A percentile compares a stretch with the other conserved stretches of the same genome.
Conservation (phyloP, 2,329 filamentous ascomycete genomes). For the Claviceps spartinae region DNA sequence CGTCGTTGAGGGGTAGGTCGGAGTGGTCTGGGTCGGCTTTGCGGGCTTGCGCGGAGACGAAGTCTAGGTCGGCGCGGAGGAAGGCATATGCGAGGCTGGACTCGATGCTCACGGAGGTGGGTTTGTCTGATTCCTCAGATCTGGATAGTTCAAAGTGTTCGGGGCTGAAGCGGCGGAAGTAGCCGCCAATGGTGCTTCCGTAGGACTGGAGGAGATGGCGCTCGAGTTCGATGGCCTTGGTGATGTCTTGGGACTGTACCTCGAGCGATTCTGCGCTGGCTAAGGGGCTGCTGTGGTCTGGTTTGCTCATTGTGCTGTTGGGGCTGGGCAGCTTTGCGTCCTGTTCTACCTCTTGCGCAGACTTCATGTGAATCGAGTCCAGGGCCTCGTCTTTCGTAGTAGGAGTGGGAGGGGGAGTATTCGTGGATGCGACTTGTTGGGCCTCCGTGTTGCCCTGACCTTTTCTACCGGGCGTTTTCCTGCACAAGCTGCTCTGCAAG, state of each 20-base stretch:
- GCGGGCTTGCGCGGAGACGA: conserved; percentile 74
- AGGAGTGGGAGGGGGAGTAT: neutral
- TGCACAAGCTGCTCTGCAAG: conserved; percentile 59
- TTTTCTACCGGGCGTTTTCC: conserved; percentile 17
- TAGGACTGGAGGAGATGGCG: conserved; percentile 61
- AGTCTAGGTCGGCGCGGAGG: conserved; percentile 85
- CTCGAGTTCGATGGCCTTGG: conserved; percentile 56
- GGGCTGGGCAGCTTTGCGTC: conserved; percentile 21
- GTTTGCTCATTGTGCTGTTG: conserved; percentile 19
- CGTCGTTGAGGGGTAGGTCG: conserved; percentile 69
- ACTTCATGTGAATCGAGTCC: conserved; percentile 33
- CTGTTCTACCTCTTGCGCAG: conserved; percentile 29
- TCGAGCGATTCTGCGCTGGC: conserved; percentile 30
- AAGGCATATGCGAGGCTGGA: conserved; percentile 84
- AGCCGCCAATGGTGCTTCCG: conserved; percentile 77
- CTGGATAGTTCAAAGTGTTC: conserved; percentile 48
- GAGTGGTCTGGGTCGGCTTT: conserved; percentile 65
- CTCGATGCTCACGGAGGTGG: conserved; percentile 48
- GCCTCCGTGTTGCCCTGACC: conserved; percentile 3
- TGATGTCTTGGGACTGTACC: conserved; percentile 37
- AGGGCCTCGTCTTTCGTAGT: conserved; percentile 14
- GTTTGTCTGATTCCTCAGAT: conserved; percentile 13
- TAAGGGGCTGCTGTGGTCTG: conserved; percentile 23
- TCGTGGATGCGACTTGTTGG: too few species aligned
- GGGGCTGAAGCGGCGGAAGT: conserved; percentile 83